A percentile compares a stretch with the other conserved stretches of the same genome.
These are phyloP conservation scores for Eucalyptus curtisii DNA, from an alignment of 345 rosid species.

Conservation along the genomic window DNA sequence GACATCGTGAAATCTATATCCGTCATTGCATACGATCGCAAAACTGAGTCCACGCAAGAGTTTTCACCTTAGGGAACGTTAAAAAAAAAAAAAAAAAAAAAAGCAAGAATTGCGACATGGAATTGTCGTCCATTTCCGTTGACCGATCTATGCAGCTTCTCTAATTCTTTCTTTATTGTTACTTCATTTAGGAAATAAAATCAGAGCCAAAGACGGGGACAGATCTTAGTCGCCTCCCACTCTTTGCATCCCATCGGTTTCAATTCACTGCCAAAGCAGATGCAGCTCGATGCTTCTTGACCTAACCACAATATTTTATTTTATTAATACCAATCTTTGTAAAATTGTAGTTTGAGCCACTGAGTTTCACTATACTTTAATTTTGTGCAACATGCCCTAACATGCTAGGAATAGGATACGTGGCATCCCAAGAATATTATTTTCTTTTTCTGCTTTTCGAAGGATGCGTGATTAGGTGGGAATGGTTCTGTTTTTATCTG, in stretches of 20 bases:
- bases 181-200: neutral
- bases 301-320: neutral
- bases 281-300: neutral
- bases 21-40: neutral
- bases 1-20: neutral
- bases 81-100: too few relatives aligned
- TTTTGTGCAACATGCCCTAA: neutral
- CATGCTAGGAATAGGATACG: neutral
- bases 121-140: neutral
- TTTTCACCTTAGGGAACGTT: neutral
- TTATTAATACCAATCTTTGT: neutral
- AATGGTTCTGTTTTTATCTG: neutral
- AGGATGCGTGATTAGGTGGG: neutral
- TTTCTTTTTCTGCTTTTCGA: neutral
- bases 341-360: neutral
- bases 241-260: neutral
- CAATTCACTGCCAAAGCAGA: neutral
- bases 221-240: constrained; percentile 2
- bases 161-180: neutral
- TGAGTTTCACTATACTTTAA: neutral
- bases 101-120: neutral
- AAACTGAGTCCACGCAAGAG: neutral
- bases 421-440: neutral
- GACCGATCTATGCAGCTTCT: neutral
- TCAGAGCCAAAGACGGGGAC: neutral